Conservation (phyloP, 1,284 basidiomycete species). For the Ustilago xerochloae region DNA sequence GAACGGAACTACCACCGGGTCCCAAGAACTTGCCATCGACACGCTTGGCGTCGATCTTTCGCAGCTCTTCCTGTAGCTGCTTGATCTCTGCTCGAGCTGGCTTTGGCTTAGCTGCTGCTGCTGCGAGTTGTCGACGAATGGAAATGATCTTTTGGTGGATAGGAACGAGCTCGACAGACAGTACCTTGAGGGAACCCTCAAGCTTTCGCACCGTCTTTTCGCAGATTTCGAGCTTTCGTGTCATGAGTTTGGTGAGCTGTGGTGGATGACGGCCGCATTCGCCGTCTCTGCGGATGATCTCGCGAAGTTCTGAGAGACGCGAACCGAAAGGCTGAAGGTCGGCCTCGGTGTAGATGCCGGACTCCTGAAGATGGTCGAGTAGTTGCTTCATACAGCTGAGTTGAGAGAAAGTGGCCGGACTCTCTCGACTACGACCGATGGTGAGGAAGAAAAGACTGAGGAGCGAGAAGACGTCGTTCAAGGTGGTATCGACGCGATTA, state of each 20-base stretch:
- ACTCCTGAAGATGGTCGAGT: constrained; percentile 66
- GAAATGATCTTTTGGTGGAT: constrained; percentile 79
- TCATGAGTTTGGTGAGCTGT: constrained; percentile 88
- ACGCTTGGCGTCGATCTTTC: constrained; percentile 87
- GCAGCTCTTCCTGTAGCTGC: constrained; percentile 88
- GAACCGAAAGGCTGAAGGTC: constrained; percentile 64
- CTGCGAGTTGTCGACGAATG: constrained; percentile 87
- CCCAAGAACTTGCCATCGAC: constrained; percentile 96
- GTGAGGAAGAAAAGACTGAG: constrained; percentile 68
- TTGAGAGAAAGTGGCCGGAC: constrained; percentile 65
- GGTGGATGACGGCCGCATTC: constrained; percentile 83
- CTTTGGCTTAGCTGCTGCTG: constrained; percentile 86
- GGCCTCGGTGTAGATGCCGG: constrained; percentile 66
- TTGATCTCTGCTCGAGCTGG: constrained; percentile 88
- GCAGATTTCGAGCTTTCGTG: constrained; percentile 89
- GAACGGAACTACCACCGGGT: constrained; percentile 85
- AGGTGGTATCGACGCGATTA: constrained; percentile 67
- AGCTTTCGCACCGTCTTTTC: constrained; percentile 69
- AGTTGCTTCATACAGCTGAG: constrained; percentile 67
- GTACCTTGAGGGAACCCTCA: constrained; percentile 63
- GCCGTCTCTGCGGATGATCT: constrained; percentile 63
- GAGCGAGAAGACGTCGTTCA: constrained; percentile 67
- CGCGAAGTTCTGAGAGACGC: constrained; percentile 61
- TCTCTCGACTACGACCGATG: constrained; percentile 65
- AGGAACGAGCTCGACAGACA: constrained; percentile 67